Evolutionary conservation across 2,329 filamentous ascomycete genomes (phyloP), one percentile per base, ranked within the genome.

Genomic region (Rhynchosporium secalis): DNA sequence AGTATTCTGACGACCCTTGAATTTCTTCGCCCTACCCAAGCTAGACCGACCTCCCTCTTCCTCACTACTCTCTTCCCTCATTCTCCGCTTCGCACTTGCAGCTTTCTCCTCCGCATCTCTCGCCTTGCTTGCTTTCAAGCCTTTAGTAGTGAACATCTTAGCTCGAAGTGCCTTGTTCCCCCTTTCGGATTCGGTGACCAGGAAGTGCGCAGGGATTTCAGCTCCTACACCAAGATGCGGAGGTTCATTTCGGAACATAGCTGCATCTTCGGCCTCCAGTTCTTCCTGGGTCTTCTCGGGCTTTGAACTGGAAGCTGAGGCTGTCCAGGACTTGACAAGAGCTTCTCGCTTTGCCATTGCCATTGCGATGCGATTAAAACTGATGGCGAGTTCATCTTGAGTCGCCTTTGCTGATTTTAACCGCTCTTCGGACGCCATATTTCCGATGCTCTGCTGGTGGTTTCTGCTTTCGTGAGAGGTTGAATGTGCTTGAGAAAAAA

Each of bases 1-100:
- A 9, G 40, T 28, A 12, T 48, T 59, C n/a, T 10, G 38, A 1
- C 45, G 41, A 12, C 56, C 64, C 47, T 71, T 73, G 46, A 66
- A 36, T 51, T 74, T 75, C 69, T 75, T 75, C 43, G 71, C 70
- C 48, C 68, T 73, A 38, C 73, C 73, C 36, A 75, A 47, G n/a
- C 65, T 66, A 58, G 73, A 73, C 51, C 74, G 67, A 2, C 74
- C 73, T 55, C 70, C 71, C 28, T 75, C 74, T 38, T 76, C 74
- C 62, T 75, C 74, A 56, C 74, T 75, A 45, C 69, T 73, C 43
- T 74, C 71, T 29, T 66, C 66, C 46, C 51, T 68, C 55, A 69
- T 58, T 12, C 57, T 68, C n/a, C 72, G 66, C 64, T 73, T 74
- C 26, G 69, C 68, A 63, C 69, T 74, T 6, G 61, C 65, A 56